These are phyloP conservation scores for Candida nitratophila DNA, from an alignment of 805 yeast genomes.

Conservation along the genomic window DNA sequence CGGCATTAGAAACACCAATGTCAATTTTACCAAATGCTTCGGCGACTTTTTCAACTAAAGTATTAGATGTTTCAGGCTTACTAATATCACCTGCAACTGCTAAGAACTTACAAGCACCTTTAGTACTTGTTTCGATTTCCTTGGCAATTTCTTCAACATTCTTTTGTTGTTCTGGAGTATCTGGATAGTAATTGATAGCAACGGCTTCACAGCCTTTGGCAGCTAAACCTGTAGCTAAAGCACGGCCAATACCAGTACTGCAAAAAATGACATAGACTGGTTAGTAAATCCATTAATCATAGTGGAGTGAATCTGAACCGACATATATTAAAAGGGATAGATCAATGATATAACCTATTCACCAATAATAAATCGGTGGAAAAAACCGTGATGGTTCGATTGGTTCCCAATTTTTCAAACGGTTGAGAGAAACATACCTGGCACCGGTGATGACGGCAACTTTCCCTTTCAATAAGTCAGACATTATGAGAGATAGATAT, in stretches of 20 bases:
- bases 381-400: too few relatives aligned
- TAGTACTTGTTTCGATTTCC: constrained; percentile 19
- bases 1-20: constrained; percentile 40
- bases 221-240: constrained; percentile 35
- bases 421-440: constrained; percentile 4
- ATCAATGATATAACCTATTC: neutral
- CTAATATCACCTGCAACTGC: constrained; percentile 41
- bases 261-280: neutral
- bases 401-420: too few relatives aligned
- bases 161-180: constrained; percentile 14
- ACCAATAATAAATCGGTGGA: too few relatives aligned
- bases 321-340: too few relatives aligned
- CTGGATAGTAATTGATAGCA: constrained; percentile 27
- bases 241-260: constrained; percentile 39
- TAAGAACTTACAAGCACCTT: constrained; percentile 11
- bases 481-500: neutral
- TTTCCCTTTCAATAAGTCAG: constrained; percentile 24
- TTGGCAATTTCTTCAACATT: constrained; percentile 16
- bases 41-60: constrained; percentile 26
- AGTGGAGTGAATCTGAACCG: too few relatives aligned
- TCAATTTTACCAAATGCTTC: constrained; percentile 32
- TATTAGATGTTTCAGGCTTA: constrained; percentile 28
- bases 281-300: too few relatives aligned
- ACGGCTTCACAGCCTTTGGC: constrained; percentile 34
- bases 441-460: constrained; percentile 38